Evolutionary conservation across 2,329 filamentous ascomycete species (phyloP).

Genomic region (Colletotrichum costaricense): DNA sequence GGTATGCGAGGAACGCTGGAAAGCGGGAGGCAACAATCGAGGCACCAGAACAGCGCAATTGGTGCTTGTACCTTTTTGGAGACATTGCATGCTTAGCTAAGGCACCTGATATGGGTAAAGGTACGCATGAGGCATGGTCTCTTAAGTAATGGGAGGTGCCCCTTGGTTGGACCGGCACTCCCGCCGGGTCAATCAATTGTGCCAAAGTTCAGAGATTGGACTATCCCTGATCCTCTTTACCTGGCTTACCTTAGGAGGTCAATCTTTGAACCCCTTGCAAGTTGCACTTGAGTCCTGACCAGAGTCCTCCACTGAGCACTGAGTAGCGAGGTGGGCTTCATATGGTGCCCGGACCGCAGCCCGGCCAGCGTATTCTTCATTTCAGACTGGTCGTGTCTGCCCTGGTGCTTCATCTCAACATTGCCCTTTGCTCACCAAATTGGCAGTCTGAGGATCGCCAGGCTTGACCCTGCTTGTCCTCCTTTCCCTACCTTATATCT

Average conservation of each 20-base stretch:
- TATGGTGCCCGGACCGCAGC: background rate
- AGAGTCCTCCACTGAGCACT: too few species aligned
- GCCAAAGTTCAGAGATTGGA: background rate
- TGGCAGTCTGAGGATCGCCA: background rate
- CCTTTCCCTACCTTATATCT: background rate
- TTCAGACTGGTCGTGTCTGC: background rate
- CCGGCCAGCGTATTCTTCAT: background rate
- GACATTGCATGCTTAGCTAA: background rate
- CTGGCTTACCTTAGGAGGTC: background rate
- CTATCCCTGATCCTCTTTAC: background rate
- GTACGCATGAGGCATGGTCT: too few species aligned
- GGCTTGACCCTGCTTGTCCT: background rate
- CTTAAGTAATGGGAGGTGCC: too few species aligned
- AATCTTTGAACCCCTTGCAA: too few species aligned
- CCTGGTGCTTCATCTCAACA: background rate
- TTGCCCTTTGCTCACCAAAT: background rate
- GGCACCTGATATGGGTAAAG: too few species aligned
- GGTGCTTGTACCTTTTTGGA: too few species aligned
- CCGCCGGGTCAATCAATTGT: background rate
- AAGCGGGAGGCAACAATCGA: background rate
- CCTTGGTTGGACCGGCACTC: slow-evolving; percentile 6
- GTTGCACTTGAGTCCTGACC: too few species aligned
- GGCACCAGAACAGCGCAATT: background rate
- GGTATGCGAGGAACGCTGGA: background rate
- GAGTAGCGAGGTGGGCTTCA: background rate